Base-by-base conservation (phyloP, 2,329 filamentous ascomycete species). In the Oidium heveae region DNA sequence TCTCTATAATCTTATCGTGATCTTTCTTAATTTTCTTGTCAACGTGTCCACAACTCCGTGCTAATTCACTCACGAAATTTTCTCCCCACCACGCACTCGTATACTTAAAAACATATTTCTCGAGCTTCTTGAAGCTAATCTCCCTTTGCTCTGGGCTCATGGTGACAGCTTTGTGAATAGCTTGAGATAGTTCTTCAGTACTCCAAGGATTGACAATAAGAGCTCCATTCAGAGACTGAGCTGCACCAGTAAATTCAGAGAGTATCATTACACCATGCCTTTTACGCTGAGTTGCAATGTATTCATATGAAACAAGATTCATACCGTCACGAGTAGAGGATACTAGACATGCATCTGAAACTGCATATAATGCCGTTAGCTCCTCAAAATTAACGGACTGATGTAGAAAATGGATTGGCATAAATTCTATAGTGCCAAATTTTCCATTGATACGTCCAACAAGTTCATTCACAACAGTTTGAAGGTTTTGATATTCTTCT, bases 121-220 rank as follows among this genome's bases (percentile, higher is more conserved):
- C 84, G 56, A 98, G 73, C 68, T 95, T 95, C 65, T 82, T 79
- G 70, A 86, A 95, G 68, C 95, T 95, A 56, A 81, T 72, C 57
- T 82, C 79, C 54, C 87, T 80, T 69, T 91, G 84, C 68, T 94
- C 88, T 18, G 87, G 79, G 54, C 82, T 82, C 86, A 96, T 95
- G 55, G 88, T 94, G 46, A 96, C 87, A n/a, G 89, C 86, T 60
- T 94, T 87, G 67, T 95, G 84, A 61, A 96, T 88, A 6, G 88
- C 86, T 62, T 87, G 85, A 43, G 89, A 88, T 39, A 96, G 73
- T 67, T 96, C 89, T 65, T 95, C 88, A 0, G 88, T 95, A 67
- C 96, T 96, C 91, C 91, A 98, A 0, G 91, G 91, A 68, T 98
- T 98, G 64, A 96, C 86, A 54, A 96, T 88, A 53, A 96, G 74